These are phyloP conservation scores for Hemisphaericaspora nanyangensis DNA, from an alignment of 805 yeast species.

Conservation along the genomic window DNA sequence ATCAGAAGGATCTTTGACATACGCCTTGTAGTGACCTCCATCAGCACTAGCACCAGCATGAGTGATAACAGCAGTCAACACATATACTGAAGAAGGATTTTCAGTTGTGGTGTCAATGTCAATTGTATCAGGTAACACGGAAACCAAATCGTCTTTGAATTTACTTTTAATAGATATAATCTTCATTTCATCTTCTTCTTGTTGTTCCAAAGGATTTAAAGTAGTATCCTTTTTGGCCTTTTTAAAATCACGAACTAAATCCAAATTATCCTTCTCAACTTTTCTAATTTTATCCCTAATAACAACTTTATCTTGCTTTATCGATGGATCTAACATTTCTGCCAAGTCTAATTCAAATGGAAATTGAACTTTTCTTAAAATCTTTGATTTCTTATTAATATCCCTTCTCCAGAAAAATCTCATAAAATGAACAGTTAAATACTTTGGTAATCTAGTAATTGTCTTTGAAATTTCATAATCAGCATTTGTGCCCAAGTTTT, in stretches of 20 bases:
- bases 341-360: constrained; percentile 90
- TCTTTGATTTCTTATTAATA: constrained; percentile 85
- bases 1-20: constrained; percentile 67
- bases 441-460: constrained; percentile 79
- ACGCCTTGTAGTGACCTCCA: constrained; percentile 95
- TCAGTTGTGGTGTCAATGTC: constrained; percentile 47
- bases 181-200: constrained; percentile 51
- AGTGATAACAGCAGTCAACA: constrained; percentile 76
- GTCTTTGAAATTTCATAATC: constrained; percentile 56
- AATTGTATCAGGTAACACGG: constrained; percentile 37
- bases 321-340: constrained; percentile 78
- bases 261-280: constrained; percentile 70
- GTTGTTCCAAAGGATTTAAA: constrained; percentile 51
- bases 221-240: constrained; percentile 40
- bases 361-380: constrained; percentile 88
- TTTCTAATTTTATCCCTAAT: constrained; percentile 75
- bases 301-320: constrained; percentile 61
- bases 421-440: constrained; percentile 85
- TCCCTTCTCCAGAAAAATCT: constrained; percentile 96
- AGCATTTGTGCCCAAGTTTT: constrained; percentile 66
- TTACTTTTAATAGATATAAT: constrained; percentile 44
- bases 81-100: constrained; percentile 85
- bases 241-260: constrained; percentile 69
- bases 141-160: constrained; percentile 46
- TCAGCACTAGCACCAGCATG: constrained; percentile 96